Percentiles rank a stretch among this genome's conserved stretches.
Evolutionary conservation across 139 green algal genomes (phyloP).

Genomic region (Tetratostichococcus sp.): DNA sequence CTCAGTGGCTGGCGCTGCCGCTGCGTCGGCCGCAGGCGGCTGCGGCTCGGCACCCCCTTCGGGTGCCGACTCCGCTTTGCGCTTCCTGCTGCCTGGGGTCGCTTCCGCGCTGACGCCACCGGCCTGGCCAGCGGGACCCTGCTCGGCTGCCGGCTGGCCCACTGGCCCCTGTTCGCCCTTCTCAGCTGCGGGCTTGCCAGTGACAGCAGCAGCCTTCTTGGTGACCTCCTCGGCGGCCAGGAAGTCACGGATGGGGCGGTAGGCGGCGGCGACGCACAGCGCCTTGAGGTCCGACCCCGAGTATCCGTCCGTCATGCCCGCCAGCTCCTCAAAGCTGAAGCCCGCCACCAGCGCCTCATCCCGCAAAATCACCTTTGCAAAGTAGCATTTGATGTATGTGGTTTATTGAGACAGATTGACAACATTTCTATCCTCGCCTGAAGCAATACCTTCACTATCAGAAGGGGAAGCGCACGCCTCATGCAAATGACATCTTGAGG

Average conservation of each 20-base stretch:
- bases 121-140: background rate
- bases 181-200: too few species aligned
- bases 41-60: background rate
- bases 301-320: slow-evolving; percentile 44
- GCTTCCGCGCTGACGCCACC: slow-evolving; percentile 4
- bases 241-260: slow-evolving; percentile 58
- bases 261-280: slow-evolving; percentile 63
- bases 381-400: too few species aligned
- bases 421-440: too few species aligned
- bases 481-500: too few species aligned
- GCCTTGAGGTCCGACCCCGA: slow-evolving; percentile 62
- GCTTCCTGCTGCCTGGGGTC: background rate
- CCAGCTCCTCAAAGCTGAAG: slow-evolving; percentile 39
- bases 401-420: too few species aligned
- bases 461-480: too few species aligned
- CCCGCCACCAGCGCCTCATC: slow-evolving; percentile 29
- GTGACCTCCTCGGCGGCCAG: slow-evolving; percentile 27
- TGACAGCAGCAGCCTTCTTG: too few species aligned
- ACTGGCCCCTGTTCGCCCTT: too few species aligned
- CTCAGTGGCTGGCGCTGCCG: background rate
- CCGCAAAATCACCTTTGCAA: slow-evolving; percentile 30
- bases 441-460: too few species aligned
- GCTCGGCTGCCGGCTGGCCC: too few species aligned
- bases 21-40: background rate
- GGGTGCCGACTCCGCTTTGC: background rate